phyloP scores from a whole-genome alignment of 371 early-diverging fungal genomes.

The Vairimorpha necatrix region DNA sequence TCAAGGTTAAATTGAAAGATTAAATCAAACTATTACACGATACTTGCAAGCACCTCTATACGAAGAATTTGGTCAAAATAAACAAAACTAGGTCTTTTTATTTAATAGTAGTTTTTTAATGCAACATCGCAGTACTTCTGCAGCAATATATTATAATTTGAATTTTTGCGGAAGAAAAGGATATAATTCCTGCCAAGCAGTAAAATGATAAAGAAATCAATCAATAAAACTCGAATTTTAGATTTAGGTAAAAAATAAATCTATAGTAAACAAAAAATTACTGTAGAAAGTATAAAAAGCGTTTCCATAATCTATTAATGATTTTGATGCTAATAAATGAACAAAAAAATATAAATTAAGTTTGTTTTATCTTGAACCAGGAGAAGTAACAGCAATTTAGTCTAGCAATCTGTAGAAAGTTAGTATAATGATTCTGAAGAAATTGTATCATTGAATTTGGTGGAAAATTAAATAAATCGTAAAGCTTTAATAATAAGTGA shows the following conservation, averaged over 20 bases:
- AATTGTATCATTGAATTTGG: neutral
- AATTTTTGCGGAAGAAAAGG: neutral
- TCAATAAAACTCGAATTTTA: neutral
- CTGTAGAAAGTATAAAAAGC: neutral
- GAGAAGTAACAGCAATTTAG: neutral
- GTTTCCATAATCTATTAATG: neutral
- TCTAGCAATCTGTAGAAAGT: neutral
- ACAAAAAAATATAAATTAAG: neutral
- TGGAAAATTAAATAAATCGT: too few species aligned
- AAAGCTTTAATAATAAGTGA: too few species aligned
- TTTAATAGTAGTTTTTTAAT: neutral
- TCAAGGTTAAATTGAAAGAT: slow-evolving; percentile 7
- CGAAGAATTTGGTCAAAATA: neutral
- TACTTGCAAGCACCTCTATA: neutral
- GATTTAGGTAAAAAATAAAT: too few species aligned
- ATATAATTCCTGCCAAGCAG: neutral
- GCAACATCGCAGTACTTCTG: neutral
- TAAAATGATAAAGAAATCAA: neutral
- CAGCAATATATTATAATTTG: neutral
- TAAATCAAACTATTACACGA: neutral
- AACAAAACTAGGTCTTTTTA: neutral
- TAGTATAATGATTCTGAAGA: neutral
- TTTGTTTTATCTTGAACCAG: neutral
- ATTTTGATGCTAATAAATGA: neutral
- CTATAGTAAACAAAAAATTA: too few species aligned